Conservation (phyloP, 495 filamentous ascomycete genomes). For the Wilcoxina mikolae region DNA sequence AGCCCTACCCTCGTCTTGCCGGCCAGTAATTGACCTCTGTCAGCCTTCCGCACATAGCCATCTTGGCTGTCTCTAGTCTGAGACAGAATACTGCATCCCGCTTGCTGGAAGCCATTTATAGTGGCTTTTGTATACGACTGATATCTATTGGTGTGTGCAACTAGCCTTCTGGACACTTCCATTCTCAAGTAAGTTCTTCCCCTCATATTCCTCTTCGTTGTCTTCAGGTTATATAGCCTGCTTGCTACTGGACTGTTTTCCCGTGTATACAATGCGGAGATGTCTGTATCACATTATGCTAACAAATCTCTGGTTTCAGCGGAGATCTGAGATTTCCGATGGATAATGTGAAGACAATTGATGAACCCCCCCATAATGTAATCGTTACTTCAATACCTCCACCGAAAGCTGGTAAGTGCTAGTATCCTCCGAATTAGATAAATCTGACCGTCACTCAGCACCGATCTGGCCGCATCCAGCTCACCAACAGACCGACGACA, state of each 20-base stretch:
- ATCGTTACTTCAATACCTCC: neutral
- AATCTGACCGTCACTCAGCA: constrained; percentile 4
- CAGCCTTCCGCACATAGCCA: neutral
- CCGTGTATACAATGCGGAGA: neutral
- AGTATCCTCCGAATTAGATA: constrained; percentile 2
- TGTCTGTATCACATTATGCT: neutral
- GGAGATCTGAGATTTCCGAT: neutral
- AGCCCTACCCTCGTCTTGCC: constrained; percentile 1
- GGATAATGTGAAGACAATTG: neutral
- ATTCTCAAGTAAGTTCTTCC: neutral
- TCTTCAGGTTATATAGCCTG: neutral
- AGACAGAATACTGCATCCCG: neutral
- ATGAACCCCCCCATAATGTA: neutral
- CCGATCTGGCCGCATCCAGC: constrained; percentile 1
- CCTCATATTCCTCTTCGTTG: neutral
- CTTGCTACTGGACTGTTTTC: neutral
- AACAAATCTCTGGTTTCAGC: neutral
- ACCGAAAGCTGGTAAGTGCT: neutral
- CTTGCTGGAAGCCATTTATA: neutral
- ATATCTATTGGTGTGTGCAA: neutral
- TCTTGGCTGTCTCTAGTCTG: neutral
- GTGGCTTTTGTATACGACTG: neutral
- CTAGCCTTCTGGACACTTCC: neutral
- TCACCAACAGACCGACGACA: neutral
- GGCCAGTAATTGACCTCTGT: neutral